Conservation (phyloP, 2,329 filamentous ascomycete genomes). For the Colletotrichum lini region DNA sequence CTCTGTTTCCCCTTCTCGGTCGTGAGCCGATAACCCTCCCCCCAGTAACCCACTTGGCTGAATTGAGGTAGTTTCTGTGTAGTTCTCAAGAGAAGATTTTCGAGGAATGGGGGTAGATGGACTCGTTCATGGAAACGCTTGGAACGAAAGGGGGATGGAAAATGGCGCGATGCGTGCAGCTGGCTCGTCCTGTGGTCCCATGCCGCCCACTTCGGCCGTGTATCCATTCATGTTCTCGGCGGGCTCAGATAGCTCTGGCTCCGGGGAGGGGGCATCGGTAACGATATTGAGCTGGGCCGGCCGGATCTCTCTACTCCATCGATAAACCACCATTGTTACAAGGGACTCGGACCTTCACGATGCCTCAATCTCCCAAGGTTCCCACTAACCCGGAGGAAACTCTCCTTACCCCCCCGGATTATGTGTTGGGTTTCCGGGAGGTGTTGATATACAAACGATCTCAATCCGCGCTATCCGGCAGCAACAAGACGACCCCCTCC, state of each 20-base stretch:
- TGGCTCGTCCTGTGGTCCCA: slow-evolving; percentile 1
- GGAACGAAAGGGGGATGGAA: background rate
- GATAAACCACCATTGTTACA: background rate
- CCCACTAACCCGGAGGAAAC: slow-evolving; percentile 23
- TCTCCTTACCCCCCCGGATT: slow-evolving; percentile 14
- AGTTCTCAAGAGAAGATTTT: background rate
- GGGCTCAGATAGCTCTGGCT: slow-evolving; percentile 10
- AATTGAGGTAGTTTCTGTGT: slow-evolving; percentile 4
- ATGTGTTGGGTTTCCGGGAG: background rate
- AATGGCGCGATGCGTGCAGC: slow-evolving; percentile 37
- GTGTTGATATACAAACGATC: background rate
- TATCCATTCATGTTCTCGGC: background rate
- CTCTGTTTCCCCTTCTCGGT: slow-evolving; percentile 16
- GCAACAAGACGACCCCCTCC: slow-evolving; percentile 2
- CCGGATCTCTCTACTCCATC: background rate
- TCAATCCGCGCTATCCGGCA: slow-evolving; percentile 26
- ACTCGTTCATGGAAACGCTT: slow-evolving; percentile 15
- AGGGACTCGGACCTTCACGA: slow-evolving; percentile 15
- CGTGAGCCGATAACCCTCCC: slow-evolving; percentile 19
- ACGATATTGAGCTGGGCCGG: slow-evolving; percentile 14
- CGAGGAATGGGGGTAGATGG: background rate
- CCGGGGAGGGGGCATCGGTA: background rate
- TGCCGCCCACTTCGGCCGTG: slow-evolving; percentile 6
- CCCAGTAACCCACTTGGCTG: background rate
- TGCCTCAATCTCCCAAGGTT: slow-evolving; percentile 13